These are phyloP conservation scores for Phytophthora ramorum DNA, from an alignment of 352 stramenopile genomes.

Conservation along the genomic window DNA sequence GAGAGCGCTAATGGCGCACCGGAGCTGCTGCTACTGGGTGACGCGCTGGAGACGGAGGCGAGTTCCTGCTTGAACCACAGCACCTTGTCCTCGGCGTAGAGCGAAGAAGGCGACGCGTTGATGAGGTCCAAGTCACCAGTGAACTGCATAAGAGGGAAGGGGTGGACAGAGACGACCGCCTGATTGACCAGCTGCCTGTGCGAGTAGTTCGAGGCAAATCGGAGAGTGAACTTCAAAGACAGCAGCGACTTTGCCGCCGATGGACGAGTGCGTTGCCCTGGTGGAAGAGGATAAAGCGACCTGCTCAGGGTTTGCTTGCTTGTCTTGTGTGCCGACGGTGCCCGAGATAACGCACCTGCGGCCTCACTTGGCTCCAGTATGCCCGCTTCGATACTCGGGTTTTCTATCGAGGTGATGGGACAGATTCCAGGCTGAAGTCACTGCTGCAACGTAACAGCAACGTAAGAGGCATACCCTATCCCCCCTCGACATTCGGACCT, in stretches of 20 bases:
- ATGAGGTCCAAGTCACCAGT: conserved; percentile 21
- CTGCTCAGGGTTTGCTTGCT: conserved; percentile 30
- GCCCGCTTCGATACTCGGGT: conserved; percentile 4
- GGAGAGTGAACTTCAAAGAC: conserved; percentile 13
- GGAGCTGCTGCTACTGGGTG: conserved; percentile 16
- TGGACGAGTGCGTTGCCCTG: conserved; percentile 12
- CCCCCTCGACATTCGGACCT: too few species aligned
- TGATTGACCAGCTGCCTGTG: background rate
- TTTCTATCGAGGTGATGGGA: conserved; percentile 12
- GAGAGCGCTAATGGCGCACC: conserved; percentile 26
- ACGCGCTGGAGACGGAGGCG: conserved; percentile 24
- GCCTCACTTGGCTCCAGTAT: conserved; percentile 9
- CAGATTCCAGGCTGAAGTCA: background rate
- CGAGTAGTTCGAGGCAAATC: conserved; percentile 24
- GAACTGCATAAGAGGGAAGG: conserved; percentile 27
- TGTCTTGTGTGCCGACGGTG: conserved; percentile 14
- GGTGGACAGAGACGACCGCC: background rate
- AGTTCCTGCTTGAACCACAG: conserved; percentile 40
- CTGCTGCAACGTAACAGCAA: background rate
- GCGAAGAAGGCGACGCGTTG: conserved; percentile 32
- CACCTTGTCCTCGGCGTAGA: conserved; percentile 31
- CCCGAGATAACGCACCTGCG: conserved; percentile 5
- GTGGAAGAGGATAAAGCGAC: conserved; percentile 13
- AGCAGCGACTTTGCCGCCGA: conserved; percentile 18
- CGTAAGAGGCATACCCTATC: too few species aligned